Evolutionary conservation across 108 stramenopile genomes (phyloP).

Genomic region (Licmophora abbreviata): DNA sequence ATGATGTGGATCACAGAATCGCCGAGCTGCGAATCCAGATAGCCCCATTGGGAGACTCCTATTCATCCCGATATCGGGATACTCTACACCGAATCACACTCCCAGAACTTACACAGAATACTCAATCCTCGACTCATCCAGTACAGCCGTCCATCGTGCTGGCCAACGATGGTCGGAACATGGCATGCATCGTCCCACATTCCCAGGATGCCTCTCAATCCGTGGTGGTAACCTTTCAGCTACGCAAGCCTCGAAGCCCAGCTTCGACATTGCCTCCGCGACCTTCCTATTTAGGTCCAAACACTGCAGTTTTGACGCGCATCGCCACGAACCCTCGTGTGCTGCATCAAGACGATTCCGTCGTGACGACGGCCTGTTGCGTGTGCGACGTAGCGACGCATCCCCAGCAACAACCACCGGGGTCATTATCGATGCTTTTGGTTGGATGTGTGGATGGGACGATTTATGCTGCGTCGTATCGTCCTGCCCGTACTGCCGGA

Average conservation of each 20-base stretch:
- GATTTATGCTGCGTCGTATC: neutral
- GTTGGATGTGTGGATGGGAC: neutral
- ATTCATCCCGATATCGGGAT: neutral
- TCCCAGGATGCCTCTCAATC: neutral
- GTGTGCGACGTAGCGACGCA: no score
- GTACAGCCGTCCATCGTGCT: neutral
- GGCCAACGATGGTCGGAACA: constrained; percentile 1
- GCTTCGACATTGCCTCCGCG: neutral
- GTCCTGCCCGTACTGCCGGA: neutral
- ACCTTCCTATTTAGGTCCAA: constrained; percentile 1
- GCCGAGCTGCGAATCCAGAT: no score
- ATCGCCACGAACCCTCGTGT: neutral
- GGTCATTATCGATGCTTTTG: constrained; percentile 1
- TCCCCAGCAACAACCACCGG: constrained; percentile 1
- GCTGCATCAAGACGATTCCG: no score
- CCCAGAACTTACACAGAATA: neutral
- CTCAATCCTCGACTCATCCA: neutral
- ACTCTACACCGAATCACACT: neutral
- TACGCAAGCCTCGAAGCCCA: neutral
- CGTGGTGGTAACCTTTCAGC: neutral
- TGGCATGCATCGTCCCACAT: constrained; percentile 6
- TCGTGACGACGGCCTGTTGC: no score
- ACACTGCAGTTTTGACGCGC: neutral
- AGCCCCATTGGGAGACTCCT: no score
- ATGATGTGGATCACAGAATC: neutral